Evolutionary conservation across 2,329 filamentous ascomycete genomes (phyloP).

Genomic region (Colletotrichum somersetense): DNA sequence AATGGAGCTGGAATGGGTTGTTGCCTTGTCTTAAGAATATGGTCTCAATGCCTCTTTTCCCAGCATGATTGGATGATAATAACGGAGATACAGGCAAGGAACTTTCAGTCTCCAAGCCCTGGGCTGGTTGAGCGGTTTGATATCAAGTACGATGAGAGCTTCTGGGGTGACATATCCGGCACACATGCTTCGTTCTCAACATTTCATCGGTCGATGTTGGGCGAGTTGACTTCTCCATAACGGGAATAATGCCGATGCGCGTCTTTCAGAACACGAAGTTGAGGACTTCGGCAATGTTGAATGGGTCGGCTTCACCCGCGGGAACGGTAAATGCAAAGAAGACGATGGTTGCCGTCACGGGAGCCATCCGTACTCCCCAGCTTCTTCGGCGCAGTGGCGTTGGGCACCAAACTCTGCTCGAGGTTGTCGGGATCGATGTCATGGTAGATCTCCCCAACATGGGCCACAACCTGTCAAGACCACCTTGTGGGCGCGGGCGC

Average conservation of each 20-base stretch:
- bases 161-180: constrained; percentile 44
- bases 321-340: constrained; percentile 44
- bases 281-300: constrained; percentile 43
- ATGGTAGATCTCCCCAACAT: constrained; percentile 65
- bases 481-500: constrained; percentile 47
- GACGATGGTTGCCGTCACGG: constrained; percentile 58
- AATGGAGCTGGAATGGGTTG: constrained; percentile 48
- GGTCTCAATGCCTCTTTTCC: constrained; percentile 3
- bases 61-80: constrained; percentile 1
- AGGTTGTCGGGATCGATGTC: constrained; percentile 61
- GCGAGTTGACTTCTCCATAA: constrained; percentile 18
- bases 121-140: constrained; percentile 43
- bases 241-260: background rate
- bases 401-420: constrained; percentile 51
- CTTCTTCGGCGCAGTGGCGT: constrained; percentile 59
- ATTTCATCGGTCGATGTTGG: constrained; percentile 44
- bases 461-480: constrained; percentile 51
- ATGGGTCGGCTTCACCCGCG: constrained; percentile 44
- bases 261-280: constrained; percentile 42
- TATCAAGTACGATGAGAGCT: constrained; percentile 46
- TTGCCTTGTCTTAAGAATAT: constrained; percentile 49
- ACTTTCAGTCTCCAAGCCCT: constrained; percentile 44
- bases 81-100: constrained; percentile 39
- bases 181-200: constrained; percentile 46
- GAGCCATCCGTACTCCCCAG: constrained; percentile 57